Conservation (phyloP, 768 basidiomycete species). For the Boletus edulis region DNA sequence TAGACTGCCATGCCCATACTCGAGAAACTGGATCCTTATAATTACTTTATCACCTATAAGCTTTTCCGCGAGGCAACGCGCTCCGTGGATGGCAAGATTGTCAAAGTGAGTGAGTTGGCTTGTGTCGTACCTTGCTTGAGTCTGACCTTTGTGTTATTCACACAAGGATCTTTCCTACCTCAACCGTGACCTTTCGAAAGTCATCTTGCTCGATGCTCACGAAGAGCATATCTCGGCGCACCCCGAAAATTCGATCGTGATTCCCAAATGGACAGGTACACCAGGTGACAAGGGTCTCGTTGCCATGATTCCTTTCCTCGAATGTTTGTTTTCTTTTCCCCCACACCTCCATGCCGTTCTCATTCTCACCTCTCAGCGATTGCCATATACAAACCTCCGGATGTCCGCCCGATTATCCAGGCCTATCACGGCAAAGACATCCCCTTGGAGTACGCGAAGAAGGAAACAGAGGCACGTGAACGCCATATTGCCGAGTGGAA, state of each 20-base stretch:
- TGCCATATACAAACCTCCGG: conserved; percentile 83
- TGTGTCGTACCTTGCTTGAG: background rate
- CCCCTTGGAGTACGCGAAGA: conserved; percentile 82
- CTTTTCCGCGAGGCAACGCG: conserved; percentile 94
- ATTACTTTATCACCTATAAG: conserved; percentile 82
- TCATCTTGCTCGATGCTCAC: conserved; percentile 82
- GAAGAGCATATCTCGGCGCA: conserved; percentile 75
- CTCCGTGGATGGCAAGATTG: conserved; percentile 74
- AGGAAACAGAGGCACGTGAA: conserved; percentile 80
- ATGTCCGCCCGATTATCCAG: conserved; percentile 84
- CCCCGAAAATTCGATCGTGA: conserved; percentile 83
- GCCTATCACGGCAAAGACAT: conserved; percentile 89
- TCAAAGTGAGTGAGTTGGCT: conserved; percentile 59
- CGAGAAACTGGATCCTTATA: conserved; percentile 93
- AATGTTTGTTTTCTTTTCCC: conserved; percentile 52
- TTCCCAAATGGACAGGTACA: conserved; percentile 87
- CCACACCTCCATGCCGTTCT: background rate
- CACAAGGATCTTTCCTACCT: conserved; percentile 85
- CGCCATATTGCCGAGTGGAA: conserved; percentile 83
- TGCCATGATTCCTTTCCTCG: conserved; percentile 95
- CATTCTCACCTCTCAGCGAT: conserved; percentile 55
- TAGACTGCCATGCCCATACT: conserved; percentile 87
- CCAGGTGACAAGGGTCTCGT: conserved; percentile 73
- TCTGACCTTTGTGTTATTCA: background rate
- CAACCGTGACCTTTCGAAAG: conserved; percentile 90